These are phyloP conservation scores for Candida corydali DNA, from an alignment of 805 yeast species.

Conservation along the genomic window DNA sequence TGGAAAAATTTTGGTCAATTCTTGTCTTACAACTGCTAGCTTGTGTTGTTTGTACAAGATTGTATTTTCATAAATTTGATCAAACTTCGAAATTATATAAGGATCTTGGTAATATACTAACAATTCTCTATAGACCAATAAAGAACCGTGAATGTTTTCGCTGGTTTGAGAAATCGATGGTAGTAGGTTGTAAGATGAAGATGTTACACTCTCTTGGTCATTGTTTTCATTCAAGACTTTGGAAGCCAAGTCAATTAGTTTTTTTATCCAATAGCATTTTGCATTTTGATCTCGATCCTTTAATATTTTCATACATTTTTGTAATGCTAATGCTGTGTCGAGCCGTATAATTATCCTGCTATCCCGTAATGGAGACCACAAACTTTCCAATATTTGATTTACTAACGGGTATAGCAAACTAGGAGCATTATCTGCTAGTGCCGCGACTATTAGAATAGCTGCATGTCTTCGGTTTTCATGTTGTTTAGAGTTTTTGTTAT, in stretches of 20 bases:
- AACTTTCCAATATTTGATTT: conserved; percentile 70
- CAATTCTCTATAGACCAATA: conserved; percentile 77
- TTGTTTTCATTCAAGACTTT: conserved; percentile 45
- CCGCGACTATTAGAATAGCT: conserved; percentile 75
- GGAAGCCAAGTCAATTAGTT: conserved; percentile 65
- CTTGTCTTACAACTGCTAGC: conserved; percentile 70
- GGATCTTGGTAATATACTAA: conserved; percentile 64
- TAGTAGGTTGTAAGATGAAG: conserved; percentile 15
- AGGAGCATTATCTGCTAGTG: conserved; percentile 85
- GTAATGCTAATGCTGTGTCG: conserved; percentile 81
- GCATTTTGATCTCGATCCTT: conserved; percentile 71
- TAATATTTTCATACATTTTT: conserved; percentile 73
- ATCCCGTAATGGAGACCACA: conserved; percentile 88
- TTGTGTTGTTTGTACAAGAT: conserved; percentile 74
- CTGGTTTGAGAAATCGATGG: conserved; percentile 23
- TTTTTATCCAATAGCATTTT: conserved; percentile 71
- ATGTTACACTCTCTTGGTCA: conserved; percentile 12
- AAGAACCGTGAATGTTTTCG: conserved; percentile 83
- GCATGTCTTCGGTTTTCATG: conserved; percentile 83
- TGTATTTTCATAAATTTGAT: conserved; percentile 71
- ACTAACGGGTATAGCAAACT: conserved; percentile 76
- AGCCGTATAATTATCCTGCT: conserved; percentile 66
- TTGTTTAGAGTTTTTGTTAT: conserved; percentile 47
- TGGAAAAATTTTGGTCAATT: conserved; percentile 81
- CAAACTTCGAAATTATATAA: conserved; percentile 66